Evolutionary conservation across 352 stramenopile species (phyloP), one percentile per base, ranked within the genome.

Genomic region (Hyaloperonospora arabidopsidis): DNA sequence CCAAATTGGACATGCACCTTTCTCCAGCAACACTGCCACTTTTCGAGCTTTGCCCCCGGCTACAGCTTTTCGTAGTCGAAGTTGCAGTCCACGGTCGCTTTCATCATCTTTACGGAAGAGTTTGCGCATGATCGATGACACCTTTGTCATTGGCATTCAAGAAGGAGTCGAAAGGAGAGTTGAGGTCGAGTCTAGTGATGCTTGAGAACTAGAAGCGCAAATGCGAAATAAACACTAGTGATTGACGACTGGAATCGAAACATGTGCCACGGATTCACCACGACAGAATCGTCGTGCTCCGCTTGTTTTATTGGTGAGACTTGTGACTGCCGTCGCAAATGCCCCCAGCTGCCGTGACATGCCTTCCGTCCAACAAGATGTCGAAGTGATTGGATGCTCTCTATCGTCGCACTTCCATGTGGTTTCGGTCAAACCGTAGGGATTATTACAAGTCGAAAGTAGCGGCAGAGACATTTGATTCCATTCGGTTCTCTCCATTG

Each of bases 11-110:
- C 69, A 86, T 14, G 79, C 74, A 8, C 76, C 79, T 23, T 68
- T 56, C 15, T 86, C 73, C 23, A 89, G 61, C 38, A 87, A 41
- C 10, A 63, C 54, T 4, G 76, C 76, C 19, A 89, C 70, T 50
- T 80, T 66, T 41, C 67, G 68, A 11, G 45, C 39, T 49, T 83
- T 85, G 17, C 59, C 48, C 25, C 74, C 40, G 1, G 45, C 50
- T 17, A 86, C 79, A 6, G 79, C 76, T 45, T 80, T 84, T 15
- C 79, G 75, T 15, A 89, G 71, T 52, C 70, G 66, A n/a, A 72
- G 46, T 47, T 89, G 54, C 18, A 79, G 49, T 14, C 58, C 39
- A 4, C 52, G 62, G 11, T 59, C 43, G 19, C 17, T 41, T 44
- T 54, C 15, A 15, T 38, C 41, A 17, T 70, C 46, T 53, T 69